These are phyloP conservation scores for Amaranthus hypochondriacus DNA, from an alignment of 148 eudicot genomes.

Conservation along the genomic window DNA sequence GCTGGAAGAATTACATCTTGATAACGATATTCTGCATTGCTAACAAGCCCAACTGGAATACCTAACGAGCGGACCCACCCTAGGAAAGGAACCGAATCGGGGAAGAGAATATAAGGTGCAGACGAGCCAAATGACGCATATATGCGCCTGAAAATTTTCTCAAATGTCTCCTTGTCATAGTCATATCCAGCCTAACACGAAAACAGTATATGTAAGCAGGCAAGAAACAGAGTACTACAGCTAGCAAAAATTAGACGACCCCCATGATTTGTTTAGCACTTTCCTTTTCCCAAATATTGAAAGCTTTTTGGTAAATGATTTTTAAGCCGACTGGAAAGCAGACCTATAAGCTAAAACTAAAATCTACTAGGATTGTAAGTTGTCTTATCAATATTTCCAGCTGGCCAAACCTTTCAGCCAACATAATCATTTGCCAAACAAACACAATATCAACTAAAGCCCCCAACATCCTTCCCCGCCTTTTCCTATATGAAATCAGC, in stretches of 20 bases:
- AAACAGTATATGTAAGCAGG: slow-evolving; percentile 3
- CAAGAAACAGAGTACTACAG: neutral
- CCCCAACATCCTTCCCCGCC: too few species aligned
- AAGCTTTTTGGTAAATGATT: too few species aligned
- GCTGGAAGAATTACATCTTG: slow-evolving; percentile 92
- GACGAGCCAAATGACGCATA: slow-evolving; percentile 88
- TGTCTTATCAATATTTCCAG: too few species aligned
- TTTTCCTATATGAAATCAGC: too few species aligned
- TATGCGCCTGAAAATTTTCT: slow-evolving; percentile 84
- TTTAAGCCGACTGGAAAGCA: too few species aligned
- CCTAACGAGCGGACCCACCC: slow-evolving; percentile 73
- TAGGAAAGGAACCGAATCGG: slow-evolving; percentile 84
- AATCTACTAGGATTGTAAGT: too few species aligned
- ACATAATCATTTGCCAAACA: too few species aligned
- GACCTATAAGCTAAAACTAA: too few species aligned
- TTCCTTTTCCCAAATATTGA: neutral
- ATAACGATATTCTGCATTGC: slow-evolving; percentile 96
- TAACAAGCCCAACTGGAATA: slow-evolving; percentile 76
- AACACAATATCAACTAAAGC: too few species aligned
- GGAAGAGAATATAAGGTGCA: slow-evolving; percentile 77
- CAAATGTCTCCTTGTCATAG: slow-evolving; percentile 92
- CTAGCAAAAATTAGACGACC: neutral
- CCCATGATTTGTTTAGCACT: too few species aligned
- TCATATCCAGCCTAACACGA: slow-evolving; percentile 85
- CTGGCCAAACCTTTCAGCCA: too few species aligned